Evolutionary conservation across 306 rosid species (phyloP).

Genomic region (Gillenia trifoliata): DNA sequence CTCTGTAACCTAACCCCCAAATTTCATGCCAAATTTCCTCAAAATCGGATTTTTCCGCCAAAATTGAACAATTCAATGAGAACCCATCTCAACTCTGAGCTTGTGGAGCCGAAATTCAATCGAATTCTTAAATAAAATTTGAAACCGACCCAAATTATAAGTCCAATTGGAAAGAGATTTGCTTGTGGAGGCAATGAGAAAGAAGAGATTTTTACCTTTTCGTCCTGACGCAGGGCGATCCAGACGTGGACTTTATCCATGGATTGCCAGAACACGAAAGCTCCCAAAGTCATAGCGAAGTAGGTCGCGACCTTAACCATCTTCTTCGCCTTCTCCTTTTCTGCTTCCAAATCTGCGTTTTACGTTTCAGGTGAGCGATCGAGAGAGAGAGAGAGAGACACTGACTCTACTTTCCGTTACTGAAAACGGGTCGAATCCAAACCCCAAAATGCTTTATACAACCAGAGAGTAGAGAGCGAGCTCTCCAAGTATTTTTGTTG

Average conservation of each 20-base stretch:
- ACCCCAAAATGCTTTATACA: background rate
- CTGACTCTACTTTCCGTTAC: background rate
- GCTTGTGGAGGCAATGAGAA: background rate
- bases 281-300: constrained; percentile 90
- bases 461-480: too few relatives aligned
- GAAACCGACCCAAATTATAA: background rate
- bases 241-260: constrained; percentile 94
- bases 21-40: background rate
- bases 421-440: background rate
- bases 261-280: constrained; percentile 88
- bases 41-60: background rate
- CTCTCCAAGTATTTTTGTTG: background rate
- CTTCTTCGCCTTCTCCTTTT: constrained; percentile 13
- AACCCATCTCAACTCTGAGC: background rate
- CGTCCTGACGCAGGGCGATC: constrained; percentile 98
- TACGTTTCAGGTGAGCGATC: background rate
- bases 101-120: background rate
- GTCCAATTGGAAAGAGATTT: background rate
- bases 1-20: background rate
- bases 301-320: constrained; percentile 83
- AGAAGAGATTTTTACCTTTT: constrained; percentile 48
- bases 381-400: background rate
- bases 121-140: background rate
- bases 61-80: background rate
- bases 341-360: background rate